Evolutionary conservation across 2,329 filamentous ascomycete species (phyloP), one percentile per base, ranked within the genome.

Genomic region (Trichoderma aggressivum): DNA sequence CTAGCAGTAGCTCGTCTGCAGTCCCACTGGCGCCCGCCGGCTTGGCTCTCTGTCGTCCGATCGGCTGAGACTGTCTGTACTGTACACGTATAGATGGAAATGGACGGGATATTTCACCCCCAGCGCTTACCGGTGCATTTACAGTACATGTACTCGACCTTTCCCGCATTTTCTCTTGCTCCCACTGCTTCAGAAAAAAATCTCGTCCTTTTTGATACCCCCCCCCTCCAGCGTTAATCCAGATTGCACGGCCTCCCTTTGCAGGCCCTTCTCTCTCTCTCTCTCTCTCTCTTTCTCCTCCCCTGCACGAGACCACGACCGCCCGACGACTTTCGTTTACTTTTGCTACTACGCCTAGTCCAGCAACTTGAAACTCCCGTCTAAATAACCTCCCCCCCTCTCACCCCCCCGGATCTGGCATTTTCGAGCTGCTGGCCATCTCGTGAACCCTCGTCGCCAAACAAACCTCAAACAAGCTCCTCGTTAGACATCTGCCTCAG

Each of bases 1-100:
- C 60, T 71, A n/a, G 70, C 70, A 73, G 72, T 66, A 73, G 72
- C 43, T 53, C 53, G 26, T 24, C 61, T 18, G 24, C 26, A 36
- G 39, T 43, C 62, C 70, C 36, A 53, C 32, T 16, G 53, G 53
- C 64, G n/a, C 32, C 53, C 18, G 47, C 28, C 10, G 16, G 55
- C 7, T 32, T 30, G 36, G 60, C 60, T 24, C 60, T 24, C 60
- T 24, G 39, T 24, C 21, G 60, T 62, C 36, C 32, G 34, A 59
- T 53, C 47, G 21, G 5, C 47, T 53, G n/a, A 50, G 43, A 50
- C 47, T 53, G 47, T 10, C 24, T 24, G n/a, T 34, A 12, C n/a
- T 8, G 24, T 34, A 32, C 16, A 14, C 16, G 56, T 30, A 43
- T 18, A 43, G 7, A n/a, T n/a, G n/a, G n/a, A n/a, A n/a, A n/a